These are phyloP conservation scores for Ephemerocybe angulata DNA, from an alignment of 768 basidiomycete genomes.

Conservation along the genomic window DNA sequence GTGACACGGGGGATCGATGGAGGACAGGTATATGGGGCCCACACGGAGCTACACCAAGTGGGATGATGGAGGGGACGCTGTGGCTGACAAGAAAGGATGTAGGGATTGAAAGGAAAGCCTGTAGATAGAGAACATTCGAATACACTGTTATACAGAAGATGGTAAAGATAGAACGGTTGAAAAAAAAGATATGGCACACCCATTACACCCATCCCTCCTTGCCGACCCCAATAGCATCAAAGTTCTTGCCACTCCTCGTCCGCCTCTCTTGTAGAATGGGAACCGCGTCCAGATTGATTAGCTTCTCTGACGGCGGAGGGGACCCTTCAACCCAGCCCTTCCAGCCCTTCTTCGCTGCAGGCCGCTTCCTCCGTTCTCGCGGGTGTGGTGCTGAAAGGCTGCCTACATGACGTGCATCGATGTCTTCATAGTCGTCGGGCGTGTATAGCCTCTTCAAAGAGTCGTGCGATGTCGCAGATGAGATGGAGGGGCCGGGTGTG, in stretches of 20 bases:
- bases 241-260: conserved; percentile 82
- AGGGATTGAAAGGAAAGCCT: conserved; percentile 21
- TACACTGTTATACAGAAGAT: conserved; percentile 26
- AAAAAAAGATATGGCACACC: conserved; percentile 35
- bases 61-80: conserved; percentile 18
- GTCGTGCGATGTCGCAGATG: conserved; percentile 68
- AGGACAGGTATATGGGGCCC: conserved; percentile 11
- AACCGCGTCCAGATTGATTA: conserved; percentile 77
- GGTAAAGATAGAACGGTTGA: conserved; percentile 52
- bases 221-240: conserved; percentile 76
- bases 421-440: conserved; percentile 57
- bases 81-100: conserved; percentile 17
- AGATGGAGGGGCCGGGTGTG: conserved; percentile 73
- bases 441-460: conserved; percentile 80
- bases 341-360: conserved; percentile 76
- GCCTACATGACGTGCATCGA: conserved; percentile 22
- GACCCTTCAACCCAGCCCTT: conserved; percentile 91
- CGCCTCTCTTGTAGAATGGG: conserved; percentile 68
- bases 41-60: not conserved
- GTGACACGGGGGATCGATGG: not conserved
- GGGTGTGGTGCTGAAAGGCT: conserved; percentile 21
- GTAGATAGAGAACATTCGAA: conserved; percentile 19
- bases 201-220: conserved; percentile 74
- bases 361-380: conserved; percentile 52
- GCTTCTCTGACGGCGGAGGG: conserved; percentile 71